A percentile compares a stretch with the other conserved stretches of the same genome.
Evolutionary conservation across 176 grass and related monocot genomes (phyloP).

Genomic region (Aechmea fasciata): DNA sequence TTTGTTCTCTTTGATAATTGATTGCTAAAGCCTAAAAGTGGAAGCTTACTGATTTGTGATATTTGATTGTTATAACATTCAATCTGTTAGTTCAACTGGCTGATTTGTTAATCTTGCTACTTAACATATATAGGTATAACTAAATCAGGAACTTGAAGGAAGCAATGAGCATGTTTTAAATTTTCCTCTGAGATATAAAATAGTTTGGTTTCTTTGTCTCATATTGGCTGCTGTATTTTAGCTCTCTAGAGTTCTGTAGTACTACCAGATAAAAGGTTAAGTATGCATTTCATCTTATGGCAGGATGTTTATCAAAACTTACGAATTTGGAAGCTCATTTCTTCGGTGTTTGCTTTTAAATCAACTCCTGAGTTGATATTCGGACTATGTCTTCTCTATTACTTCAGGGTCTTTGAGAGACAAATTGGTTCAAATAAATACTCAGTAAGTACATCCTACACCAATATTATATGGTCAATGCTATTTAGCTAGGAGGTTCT

Average conservation of each 20-base stretch:
- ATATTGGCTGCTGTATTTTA: not conserved
- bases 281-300: not conserved
- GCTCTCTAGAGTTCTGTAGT: not conserved
- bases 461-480: not conserved
- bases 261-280: not conserved
- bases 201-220: not conserved
- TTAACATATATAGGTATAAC: too few relatives aligned
- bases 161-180: too few relatives aligned
- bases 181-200: not conserved
- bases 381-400: conserved; percentile 67
- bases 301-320: conserved; percentile 71
- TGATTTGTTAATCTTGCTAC: too few relatives aligned
- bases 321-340: conserved; percentile 47
- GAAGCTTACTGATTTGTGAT: too few relatives aligned
- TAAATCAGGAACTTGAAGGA: too few relatives aligned
- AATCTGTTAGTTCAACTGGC: too few relatives aligned
- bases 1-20: too few relatives aligned
- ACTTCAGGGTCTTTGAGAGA: conserved; percentile 87
- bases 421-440: conserved; percentile 97
- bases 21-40: too few relatives aligned
- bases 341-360: conserved; percentile 65
- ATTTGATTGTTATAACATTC: too few relatives aligned
- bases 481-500: not conserved
- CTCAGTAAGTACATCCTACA: conserved; percentile 43
- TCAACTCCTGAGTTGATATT: conserved; percentile 82